These are phyloP conservation scores for Boletus patriciae DNA, from an alignment of 768 basidiomycete genomes.

Conservation along the genomic window DNA sequence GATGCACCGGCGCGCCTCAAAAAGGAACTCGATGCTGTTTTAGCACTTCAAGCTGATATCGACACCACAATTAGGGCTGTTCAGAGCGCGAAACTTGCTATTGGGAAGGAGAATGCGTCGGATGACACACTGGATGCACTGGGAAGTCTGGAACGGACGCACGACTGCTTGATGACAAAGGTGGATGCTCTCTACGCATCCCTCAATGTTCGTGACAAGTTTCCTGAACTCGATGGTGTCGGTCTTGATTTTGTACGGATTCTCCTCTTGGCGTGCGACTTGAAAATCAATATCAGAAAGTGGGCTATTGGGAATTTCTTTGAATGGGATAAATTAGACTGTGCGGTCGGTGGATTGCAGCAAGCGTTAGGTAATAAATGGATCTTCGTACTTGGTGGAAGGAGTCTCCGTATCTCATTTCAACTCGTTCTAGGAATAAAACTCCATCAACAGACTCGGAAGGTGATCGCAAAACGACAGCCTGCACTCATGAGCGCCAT, in stretches of 20 bases:
- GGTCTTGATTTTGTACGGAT: not conserved
- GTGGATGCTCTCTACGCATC: not conserved
- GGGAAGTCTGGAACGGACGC: not conserved
- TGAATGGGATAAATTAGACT: slow-evolving; percentile 3
- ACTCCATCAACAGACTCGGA: slow-evolving; percentile 1
- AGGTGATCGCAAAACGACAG: not conserved
- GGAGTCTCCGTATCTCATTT: not conserved
- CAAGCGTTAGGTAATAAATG: slow-evolving; percentile 17
- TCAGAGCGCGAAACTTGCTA: too few species aligned
- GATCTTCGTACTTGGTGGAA: too few species aligned
- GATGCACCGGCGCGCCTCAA: not conserved
- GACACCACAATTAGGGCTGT: too few species aligned
- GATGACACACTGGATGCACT: not conserved
- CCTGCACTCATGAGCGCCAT: slow-evolving; percentile 2
- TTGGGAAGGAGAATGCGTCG: not conserved
- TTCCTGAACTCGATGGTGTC: not conserved
- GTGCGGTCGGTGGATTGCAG: slow-evolving; percentile 2
- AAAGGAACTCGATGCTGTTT: not conserved
- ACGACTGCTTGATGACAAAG: not conserved
- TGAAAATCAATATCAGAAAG: slow-evolving; percentile 6
- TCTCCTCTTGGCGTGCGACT: not conserved
- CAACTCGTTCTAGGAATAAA: slow-evolving; percentile 3
- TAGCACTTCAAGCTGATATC: slow-evolving; percentile 27
- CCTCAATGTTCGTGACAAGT: not conserved
- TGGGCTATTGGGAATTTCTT: not conserved